These are phyloP conservation scores for Fusarium nodosum DNA, from an alignment of 2,329 filamentous ascomycete species.

Conservation along the genomic window DNA sequence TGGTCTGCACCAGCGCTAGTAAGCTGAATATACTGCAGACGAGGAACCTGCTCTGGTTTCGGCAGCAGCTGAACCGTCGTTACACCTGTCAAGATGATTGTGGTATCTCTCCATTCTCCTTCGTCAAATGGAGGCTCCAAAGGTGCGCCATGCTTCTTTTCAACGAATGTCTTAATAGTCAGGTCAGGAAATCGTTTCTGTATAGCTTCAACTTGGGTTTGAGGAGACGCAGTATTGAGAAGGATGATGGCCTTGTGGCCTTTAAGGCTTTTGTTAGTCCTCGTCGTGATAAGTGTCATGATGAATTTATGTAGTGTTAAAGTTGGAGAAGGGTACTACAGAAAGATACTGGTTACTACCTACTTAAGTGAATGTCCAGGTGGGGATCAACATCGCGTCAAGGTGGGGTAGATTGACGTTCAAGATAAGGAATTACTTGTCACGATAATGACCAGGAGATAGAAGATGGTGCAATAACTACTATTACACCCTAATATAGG, in stretches of 20 bases:
- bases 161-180: constrained; percentile 53
- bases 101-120: constrained; percentile 63
- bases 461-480: constrained; percentile 12
- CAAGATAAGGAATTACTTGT: constrained; percentile 7
- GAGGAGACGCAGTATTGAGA: constrained; percentile 51
- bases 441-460: not conserved
- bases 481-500: not conserved
- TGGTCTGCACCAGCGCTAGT: constrained; percentile 68
- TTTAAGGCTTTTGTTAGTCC: constrained; percentile 57
- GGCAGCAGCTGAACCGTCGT: constrained; percentile 58
- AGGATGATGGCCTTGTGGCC: constrained; percentile 65
- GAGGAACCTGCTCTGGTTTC: constrained; percentile 58
- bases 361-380: constrained; percentile 15
- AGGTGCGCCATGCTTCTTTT: constrained; percentile 49
- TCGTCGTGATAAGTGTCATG: constrained; percentile 40
- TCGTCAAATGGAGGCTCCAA: constrained; percentile 47
- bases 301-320: accelerated
- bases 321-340: accelerated
- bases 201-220: constrained; percentile 55
- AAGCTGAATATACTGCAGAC: constrained; percentile 67
- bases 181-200: constrained; percentile 60
- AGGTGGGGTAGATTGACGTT: constrained; percentile 48
- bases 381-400: constrained; percentile 33
- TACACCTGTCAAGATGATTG: constrained; percentile 58
- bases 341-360: too few relatives aligned